Base-by-base conservation (phyloP, 2,329 filamentous ascomycete species). In the Xylariaceae sp. region DNA sequence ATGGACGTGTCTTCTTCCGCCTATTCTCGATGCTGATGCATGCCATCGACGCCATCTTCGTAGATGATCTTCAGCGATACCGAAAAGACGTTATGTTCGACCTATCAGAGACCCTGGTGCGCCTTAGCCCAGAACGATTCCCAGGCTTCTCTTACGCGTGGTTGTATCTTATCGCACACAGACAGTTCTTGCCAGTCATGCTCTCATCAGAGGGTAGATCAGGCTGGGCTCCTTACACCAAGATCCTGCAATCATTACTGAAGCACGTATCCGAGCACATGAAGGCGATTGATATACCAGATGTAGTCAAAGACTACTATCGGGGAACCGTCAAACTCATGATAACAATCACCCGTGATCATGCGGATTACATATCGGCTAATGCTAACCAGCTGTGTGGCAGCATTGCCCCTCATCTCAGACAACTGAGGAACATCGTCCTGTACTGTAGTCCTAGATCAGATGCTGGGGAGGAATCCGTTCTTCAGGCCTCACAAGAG, bases 281-380 rank as follows among this genome's bases (percentile, higher is more conserved):
- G 60, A 94, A 92, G 71, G 80, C 85, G 7, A 74, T 85, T 31
- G 85, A 85, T 55, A 79, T 90, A 12, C 78, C 85, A 3, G 77
- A 83, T 35, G 79, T 88, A 49, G 83, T 86, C 35, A 91, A 89
- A 68, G 89, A 92, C 52, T 83, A 95, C 58, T 96, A 96, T 70
- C 86, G 89, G 57, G 90, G 87, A 6, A 83, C 88, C 1, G 75
- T 95, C 47, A 91, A 95, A 67, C 81, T 96, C 56, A 74, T 97
- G 52, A 76, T 95, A 35, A 81, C 95, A 50, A 76, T 99, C 51
- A 89, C 96, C 63, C 94, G 97, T 67, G 94, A 99, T 70, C 97
- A 90, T 71, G 88, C 92, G 0, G 91, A 96, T 54, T 99, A 96
- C 71, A 74, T 99, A 42, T 87, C 89, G 4, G 89, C 91, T 64